Evolutionary conservation across 2,329 filamentous ascomycete species (phyloP), one percentile per base, ranked within the genome.

Genomic region (Zasmidium citrigriseum): DNA sequence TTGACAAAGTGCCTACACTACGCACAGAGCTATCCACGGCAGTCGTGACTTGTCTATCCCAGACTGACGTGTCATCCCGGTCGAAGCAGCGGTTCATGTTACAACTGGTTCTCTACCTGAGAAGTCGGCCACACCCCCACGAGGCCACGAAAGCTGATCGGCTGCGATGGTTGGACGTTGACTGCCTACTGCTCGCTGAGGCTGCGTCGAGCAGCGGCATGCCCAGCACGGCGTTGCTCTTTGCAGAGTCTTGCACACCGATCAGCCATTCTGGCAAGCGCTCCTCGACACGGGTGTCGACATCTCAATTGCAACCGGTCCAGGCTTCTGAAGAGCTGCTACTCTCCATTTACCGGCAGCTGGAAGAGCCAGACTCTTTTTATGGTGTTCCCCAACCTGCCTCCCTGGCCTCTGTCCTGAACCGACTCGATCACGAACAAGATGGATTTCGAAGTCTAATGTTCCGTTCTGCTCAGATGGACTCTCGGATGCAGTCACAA

Each of bases 351-450:
- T 99, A 95, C 72, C 89, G 91, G 70, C 93, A 91, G 60, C 89
- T 99, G 48, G 93, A 97, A 70, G 96, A 99, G 68, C 93, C 93
- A 1, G 95, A 99, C 73, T 89, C 92, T 0, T 99, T 96, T 73
- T 99, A 99, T 70, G 96, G 95, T 3, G 82, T 97, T 7, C 85
- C 90, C 45, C 89, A 96, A 73, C 85, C 85, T 44, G 84, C 91
- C 5, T 92, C 87, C 57, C 77, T 99, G 16, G 80, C 84, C 16
- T 91, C 89, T 11, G 89, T 98, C 1, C 80, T 98, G 58, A 85
- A 89, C 52, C 87, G 90, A 10, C 82, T 98, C 3, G 91, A 96
- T 65, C 93, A 97, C 70, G 95, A 99, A 75, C 88, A 87, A 51
- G 89, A 96, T 66, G 93, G 93, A 0, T 81, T 87, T 52, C 96